phyloP scores from a whole-genome alignment of 345 rosid species.

The Pseudoturritis turrita region DNA sequence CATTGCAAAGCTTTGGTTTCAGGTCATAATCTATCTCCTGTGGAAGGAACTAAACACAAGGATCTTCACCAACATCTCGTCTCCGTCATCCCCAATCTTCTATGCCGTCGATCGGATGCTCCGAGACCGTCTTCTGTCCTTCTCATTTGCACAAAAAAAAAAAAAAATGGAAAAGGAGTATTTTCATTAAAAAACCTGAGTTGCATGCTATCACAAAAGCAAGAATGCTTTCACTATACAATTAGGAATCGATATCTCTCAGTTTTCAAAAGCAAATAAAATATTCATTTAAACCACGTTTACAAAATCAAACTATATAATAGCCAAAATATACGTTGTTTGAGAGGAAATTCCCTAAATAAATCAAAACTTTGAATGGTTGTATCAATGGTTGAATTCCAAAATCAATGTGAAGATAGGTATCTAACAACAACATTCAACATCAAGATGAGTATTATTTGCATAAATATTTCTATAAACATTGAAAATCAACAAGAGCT shows the following conservation, averaged over 20 bases:
- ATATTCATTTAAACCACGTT: not conserved
- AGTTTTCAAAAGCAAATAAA: not conserved
- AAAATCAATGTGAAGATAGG: not conserved
- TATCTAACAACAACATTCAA: not conserved
- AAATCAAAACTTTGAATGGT: not conserved
- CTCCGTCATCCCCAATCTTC: no score
- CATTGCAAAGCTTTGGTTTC: no score
- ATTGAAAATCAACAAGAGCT: slow-evolving; percentile 35
- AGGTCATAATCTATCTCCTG: no score
- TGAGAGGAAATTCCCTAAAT: not conserved
- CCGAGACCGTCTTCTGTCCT: no score
- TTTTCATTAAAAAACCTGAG: not conserved
- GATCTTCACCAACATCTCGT: no score
- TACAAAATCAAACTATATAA: not conserved
- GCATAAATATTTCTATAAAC: not conserved
- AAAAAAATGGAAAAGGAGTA: not conserved
- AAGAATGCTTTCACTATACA: not conserved
- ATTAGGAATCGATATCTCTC: not conserved
- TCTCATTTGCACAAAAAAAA: no score
- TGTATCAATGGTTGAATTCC: not conserved
- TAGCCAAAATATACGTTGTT: not conserved
- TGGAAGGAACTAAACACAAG: no score
- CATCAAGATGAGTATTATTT: slow-evolving; percentile 1
- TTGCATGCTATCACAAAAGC: not conserved
- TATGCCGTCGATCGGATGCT: no score